A percentile compares a stretch with the other conserved stretches of the same genome.
Evolutionary conservation across 2,329 filamentous ascomycete species (phyloP).

Genomic region (Fusarium succisae): DNA sequence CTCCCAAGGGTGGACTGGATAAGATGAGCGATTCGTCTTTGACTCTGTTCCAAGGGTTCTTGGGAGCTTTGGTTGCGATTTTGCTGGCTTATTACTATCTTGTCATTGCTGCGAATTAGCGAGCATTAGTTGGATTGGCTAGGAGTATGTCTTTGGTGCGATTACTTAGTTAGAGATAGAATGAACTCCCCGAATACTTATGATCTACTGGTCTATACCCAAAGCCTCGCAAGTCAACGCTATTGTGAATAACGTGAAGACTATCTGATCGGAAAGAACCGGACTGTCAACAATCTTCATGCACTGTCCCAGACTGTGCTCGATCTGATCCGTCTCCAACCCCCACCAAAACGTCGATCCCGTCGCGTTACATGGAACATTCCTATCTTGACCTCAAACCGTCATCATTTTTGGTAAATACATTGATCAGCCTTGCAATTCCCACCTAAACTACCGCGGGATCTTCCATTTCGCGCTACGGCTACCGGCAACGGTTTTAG

Average conservation of each 20-base stretch:
- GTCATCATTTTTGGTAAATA: slow-evolving; percentile 1
- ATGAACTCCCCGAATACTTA: background rate
- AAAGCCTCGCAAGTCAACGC: no score
- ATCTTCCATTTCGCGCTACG: background rate
- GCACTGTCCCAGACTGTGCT: background rate
- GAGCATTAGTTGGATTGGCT: background rate
- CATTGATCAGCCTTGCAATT: background rate
- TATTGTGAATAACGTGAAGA: background rate
- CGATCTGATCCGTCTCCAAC: background rate
- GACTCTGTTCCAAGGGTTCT: slow-evolving; percentile 17
- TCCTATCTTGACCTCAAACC: background rate
- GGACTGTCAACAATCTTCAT: background rate
- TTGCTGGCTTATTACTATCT: slow-evolving; percentile 17
- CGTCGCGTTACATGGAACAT: background rate
- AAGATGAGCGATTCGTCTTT: slow-evolving; percentile 17
- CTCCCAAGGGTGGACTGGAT: slow-evolving; percentile 6
- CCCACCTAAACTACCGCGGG: background rate
- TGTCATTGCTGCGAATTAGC: slow-evolving; percentile 11
- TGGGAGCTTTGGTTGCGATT: slow-evolving; percentile 17
- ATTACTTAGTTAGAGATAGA: background rate
- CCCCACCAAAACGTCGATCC: background rate
- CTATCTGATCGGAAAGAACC: background rate
- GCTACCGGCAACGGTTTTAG: slow-evolving; percentile 3
- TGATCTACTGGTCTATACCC: no score
- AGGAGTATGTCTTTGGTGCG: background rate